Evolutionary conservation across 345 rosid genomes (phyloP), one percentile per base, ranked within the genome.

Genomic region (Gossypium australe): DNA sequence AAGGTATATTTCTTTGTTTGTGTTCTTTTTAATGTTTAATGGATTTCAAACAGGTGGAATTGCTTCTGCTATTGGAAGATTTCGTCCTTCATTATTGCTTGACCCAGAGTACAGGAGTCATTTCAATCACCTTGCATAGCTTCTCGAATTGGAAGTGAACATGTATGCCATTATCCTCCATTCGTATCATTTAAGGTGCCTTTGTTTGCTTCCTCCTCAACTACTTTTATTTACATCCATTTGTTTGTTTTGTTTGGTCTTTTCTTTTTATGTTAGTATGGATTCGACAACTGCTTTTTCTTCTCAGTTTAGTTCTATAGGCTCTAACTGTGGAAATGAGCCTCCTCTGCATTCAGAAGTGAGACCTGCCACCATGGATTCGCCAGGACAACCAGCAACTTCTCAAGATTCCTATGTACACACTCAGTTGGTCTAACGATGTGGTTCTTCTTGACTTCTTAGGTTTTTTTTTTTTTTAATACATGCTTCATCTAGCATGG

Each of bases 1-100:
- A 22, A 38, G 12, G 27, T 34, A 8, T 14, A 4, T 41, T 7
- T 29, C 41, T 71, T 41, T 18, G 45, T 1, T 0, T 34, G 5
- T 27, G 43, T 61, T 72, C 60, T 16, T 59, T 52, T 56, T 69
- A 45, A 11, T 67, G 70, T 80, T 20, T 85, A 91, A 55, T 76
- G 80, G 79, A 76, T 72, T 69, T 67, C 57, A 57, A 69, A 43
- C 67, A 71, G 86, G 81, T n/a, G 88, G 81, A 66, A 72, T 87
- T 74, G 72, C 82, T 45, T 83, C 94, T 17, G 84, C 93, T 79
- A 87, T 83, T 64, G 82, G 96, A 80, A 77, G 84, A 78, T 90
- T 94, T 79, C 84, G 81, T 80, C 96, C 93, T 2, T 92, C 97
- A 8, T 79, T 86, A 45, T 86, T 92, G 71, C 84, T 92, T 59